Conservation (phyloP, 2,329 filamentous ascomycete genomes). For the Fusarium sp. region DNA sequence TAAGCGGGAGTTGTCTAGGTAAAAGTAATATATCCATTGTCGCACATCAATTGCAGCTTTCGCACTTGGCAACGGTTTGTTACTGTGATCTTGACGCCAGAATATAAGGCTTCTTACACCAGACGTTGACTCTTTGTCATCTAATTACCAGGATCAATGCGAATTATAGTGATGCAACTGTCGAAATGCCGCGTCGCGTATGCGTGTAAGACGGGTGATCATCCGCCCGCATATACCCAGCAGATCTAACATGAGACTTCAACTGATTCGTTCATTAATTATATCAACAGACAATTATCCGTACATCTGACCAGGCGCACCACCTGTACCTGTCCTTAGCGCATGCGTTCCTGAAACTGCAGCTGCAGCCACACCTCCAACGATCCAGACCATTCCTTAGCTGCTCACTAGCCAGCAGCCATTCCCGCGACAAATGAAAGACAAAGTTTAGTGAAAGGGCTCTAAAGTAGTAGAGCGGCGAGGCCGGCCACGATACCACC, state of each 20-base stretch:
- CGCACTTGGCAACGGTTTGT: background rate
- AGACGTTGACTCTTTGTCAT: background rate
- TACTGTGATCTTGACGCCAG: background rate
- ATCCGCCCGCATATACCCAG: slow-evolving; percentile 3
- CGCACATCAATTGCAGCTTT: background rate
- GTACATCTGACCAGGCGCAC: slow-evolving; percentile 8
- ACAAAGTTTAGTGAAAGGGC: background rate
- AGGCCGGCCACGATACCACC: slow-evolving; percentile 39
- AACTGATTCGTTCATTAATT: slow-evolving; percentile 3
- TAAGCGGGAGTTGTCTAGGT: slow-evolving; percentile 27
- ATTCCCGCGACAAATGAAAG: background rate
- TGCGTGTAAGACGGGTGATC: slow-evolving; percentile 14
- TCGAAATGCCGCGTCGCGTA: background rate
- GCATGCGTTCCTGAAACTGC: slow-evolving; percentile 3
- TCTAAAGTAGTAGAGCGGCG: slow-evolving; percentile 33
- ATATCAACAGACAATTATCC: slow-evolving; percentile 12
- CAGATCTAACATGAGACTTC: background rate
- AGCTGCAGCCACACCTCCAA: background rate
- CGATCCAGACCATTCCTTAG: background rate
- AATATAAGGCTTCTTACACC: background rate
- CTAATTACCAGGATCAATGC: background rate
- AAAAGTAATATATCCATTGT: background rate
- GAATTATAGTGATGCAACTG: background rate
- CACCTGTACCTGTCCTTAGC: background rate
- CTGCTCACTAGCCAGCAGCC: background rate